phyloP scores from a whole-genome alignment of 2,329 filamentous ascomycete species.

The Dactylonectria macrodidyma region DNA sequence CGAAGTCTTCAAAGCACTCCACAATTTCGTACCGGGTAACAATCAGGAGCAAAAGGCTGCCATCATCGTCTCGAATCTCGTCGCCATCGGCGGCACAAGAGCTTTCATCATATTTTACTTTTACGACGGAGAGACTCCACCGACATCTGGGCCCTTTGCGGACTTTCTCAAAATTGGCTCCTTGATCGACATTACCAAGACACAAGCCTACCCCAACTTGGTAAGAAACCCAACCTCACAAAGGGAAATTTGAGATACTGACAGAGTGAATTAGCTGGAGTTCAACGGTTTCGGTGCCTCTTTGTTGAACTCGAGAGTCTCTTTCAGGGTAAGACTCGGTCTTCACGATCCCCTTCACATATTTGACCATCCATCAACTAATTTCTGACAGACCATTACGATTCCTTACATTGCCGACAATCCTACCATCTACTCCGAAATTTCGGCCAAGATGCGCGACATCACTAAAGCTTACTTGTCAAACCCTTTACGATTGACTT shows the following conservation, averaged over 20 bases:
- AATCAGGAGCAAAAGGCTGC: slow-evolving; percentile 48
- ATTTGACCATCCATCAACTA: background rate
- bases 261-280: slow-evolving; percentile 27
- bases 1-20: slow-evolving; percentile 51
- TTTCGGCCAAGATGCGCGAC: slow-evolving; percentile 48
- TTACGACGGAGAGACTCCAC: slow-evolving; percentile 51
- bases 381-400: slow-evolving; percentile 39
- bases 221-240: slow-evolving; percentile 32
- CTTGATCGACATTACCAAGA: slow-evolving; percentile 40
- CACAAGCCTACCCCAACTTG: slow-evolving; percentile 52
- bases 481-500: slow-evolving; percentile 39
- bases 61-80: slow-evolving; percentile 48
- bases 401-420: slow-evolving; percentile 42
- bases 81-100: slow-evolving; percentile 37
- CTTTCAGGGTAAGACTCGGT: slow-evolving; percentile 35
- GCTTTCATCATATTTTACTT: slow-evolving; percentile 52
- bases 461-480: slow-evolving; percentile 47
- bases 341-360: background rate
- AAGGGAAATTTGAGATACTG: background rate
- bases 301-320: slow-evolving; percentile 35
- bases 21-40: slow-evolving; percentile 49
- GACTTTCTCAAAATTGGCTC: slow-evolving; percentile 50
- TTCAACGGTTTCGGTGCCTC: slow-evolving; percentile 34
- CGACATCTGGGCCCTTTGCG: slow-evolving; percentile 49
- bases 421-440: slow-evolving; percentile 52